Conservation (phyloP, 768 basidiomycete species). For the Auricularia sp. region DNA sequence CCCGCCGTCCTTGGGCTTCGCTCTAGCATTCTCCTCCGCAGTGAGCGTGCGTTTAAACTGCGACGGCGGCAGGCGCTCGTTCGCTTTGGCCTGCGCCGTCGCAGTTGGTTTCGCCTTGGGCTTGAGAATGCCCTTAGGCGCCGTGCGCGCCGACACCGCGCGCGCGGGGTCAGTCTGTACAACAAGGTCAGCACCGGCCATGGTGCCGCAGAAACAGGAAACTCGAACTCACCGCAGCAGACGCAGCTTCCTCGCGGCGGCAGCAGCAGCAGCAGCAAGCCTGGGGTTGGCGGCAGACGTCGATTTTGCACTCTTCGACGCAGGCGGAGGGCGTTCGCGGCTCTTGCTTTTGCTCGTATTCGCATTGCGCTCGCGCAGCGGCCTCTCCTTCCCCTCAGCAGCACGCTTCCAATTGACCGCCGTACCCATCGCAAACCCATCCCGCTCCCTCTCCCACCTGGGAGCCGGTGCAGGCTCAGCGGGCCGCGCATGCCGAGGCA, state of each 20-base stretch:
- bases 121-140: not conserved
- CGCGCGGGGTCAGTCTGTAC: not conserved
- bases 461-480: no score
- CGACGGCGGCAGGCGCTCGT: not conserved
- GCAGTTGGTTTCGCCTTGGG: not conserved
- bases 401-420: not conserved
- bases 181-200: no score
- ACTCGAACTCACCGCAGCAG: no score
- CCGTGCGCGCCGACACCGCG: not conserved
- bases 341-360: not conserved
- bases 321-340: not conserved
- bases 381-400: not conserved
- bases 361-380: not conserved
- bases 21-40: not conserved
- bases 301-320: not conserved
- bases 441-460: not conserved
- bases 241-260: not conserved
- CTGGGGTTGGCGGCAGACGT: no score
- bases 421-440: not conserved
- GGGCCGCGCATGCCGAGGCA: not conserved
- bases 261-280: not conserved
- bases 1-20: not conserved
- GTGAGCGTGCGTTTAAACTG: not conserved
- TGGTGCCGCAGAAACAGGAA: no score
- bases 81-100: not conserved